These are phyloP conservation scores for Rubus parviflorus DNA, from an alignment of 306 rosid genomes.

Conservation along the genomic window DNA sequence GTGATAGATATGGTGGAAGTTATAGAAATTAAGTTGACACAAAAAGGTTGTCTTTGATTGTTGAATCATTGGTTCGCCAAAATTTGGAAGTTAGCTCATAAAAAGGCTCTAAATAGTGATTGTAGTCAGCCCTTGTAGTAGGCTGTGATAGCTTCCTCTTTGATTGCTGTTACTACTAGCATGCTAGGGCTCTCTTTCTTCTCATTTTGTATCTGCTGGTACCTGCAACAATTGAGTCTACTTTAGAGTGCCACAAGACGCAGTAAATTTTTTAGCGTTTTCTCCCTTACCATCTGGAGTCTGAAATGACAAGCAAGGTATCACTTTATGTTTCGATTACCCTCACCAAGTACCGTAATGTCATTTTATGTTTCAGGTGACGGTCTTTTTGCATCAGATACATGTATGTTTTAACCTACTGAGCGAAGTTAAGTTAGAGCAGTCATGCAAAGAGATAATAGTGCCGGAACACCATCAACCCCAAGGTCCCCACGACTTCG, in stretches of 20 bases:
- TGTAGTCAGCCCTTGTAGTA: neutral
- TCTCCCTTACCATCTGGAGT: neutral
- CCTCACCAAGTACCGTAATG: neutral
- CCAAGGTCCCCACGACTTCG: slow-evolving; percentile 47
- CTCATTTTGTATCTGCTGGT: neutral
- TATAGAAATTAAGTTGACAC: neutral
- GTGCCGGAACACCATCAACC: slow-evolving; percentile 31
- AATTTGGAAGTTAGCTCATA: too few species aligned
- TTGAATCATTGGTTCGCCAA: neutral
- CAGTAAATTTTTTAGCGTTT: neutral
- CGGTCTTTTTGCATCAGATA: slow-evolving; percentile 28
- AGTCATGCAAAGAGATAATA: slow-evolving; percentile 63
- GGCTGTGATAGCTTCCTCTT: neutral
- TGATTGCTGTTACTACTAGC: neutral
- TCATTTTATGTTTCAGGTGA: slow-evolving; percentile 47
- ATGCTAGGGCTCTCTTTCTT: neutral
- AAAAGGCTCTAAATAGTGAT: neutral
- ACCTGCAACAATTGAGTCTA: neutral
- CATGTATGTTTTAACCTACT: slow-evolving; percentile 28
- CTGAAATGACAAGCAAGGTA: neutral
- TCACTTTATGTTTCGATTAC: neutral
- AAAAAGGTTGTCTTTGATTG: neutral
- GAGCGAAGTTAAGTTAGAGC: slow-evolving; percentile 33
- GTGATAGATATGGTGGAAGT: neutral
- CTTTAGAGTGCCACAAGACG: neutral